These are phyloP conservation scores for Blastocystis sp. DNA, from an alignment of 352 stramenopile genomes.

Conservation along the genomic window DNA sequence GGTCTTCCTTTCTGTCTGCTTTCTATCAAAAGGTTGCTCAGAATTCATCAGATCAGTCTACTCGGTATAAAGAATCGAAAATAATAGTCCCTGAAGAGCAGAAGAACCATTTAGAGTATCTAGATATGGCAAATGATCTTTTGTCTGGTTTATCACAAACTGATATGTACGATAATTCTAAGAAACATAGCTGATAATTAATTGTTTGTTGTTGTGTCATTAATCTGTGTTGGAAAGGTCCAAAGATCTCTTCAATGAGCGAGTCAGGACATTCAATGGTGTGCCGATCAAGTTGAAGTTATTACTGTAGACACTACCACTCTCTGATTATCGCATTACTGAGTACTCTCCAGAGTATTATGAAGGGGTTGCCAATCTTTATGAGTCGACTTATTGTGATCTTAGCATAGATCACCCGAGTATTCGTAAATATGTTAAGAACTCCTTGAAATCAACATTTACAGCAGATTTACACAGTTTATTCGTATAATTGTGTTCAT, in stretches of 20 bases:
- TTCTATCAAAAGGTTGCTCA: not conserved
- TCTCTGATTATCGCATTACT: not conserved
- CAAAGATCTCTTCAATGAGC: not conserved
- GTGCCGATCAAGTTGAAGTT: not conserved
- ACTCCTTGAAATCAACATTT: conserved; percentile 16
- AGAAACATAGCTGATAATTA: not conserved
- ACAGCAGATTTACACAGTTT: not conserved
- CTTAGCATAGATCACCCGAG: not conserved
- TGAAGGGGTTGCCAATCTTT: conserved; percentile 2
- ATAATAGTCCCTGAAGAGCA: not conserved
- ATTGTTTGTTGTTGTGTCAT: conserved; percentile 17
- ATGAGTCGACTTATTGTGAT: conserved; percentile 7
- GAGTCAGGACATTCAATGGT: not conserved
- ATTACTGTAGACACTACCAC: not conserved
- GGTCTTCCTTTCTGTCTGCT: not conserved
- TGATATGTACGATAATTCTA: not conserved
- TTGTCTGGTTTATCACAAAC: not conserved
- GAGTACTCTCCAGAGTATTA: conserved; percentile 2
- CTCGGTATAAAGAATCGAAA: not conserved
- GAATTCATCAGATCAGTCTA: not conserved
- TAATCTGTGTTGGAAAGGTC: not conserved
- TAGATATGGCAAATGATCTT: conserved; percentile 38
- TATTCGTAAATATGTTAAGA: conserved; percentile 12
- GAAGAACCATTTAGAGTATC: conserved; percentile 29
- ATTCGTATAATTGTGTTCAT: not conserved